A percentile compares a stretch with the other conserved stretches of the same genome.
Evolutionary conservation across 2,329 filamentous ascomycete species (phyloP).

Genomic region (Hortaea werneckii): DNA sequence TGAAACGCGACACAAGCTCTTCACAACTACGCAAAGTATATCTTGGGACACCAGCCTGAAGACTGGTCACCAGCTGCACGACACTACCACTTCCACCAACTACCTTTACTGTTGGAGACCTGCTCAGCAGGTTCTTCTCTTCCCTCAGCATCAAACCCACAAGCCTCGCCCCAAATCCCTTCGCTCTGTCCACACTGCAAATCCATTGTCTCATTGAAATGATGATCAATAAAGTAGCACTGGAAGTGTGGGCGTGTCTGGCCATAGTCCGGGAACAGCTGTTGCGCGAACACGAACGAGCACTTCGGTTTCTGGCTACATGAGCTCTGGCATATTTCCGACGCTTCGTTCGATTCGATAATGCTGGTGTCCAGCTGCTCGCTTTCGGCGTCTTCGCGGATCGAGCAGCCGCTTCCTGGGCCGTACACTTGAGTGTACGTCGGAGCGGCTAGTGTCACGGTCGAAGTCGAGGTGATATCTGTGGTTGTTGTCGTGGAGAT

Average conservation of each 20-base stretch:
- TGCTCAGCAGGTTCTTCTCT: not conserved
- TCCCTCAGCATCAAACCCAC: conserved; percentile 7
- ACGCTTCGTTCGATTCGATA: conserved; percentile 5
- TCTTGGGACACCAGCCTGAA: too few relatives aligned
- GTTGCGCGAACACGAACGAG: conserved; percentile 10
- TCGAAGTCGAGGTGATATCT: conserved; percentile 5
- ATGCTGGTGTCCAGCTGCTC: conserved; percentile 6
- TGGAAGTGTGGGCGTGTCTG: conserved; percentile 3
- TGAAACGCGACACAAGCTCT: too few relatives aligned
- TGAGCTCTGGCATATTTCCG: conserved; percentile 6
- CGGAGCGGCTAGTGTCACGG: conserved; percentile 14
- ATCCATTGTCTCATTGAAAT: conserved; percentile 5
- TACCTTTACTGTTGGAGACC: too few relatives aligned
- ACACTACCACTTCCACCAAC: too few relatives aligned
- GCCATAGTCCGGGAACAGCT: conserved; percentile 8
- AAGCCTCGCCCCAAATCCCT: conserved; percentile 8
- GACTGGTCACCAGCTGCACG: too few relatives aligned
- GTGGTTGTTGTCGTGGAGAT: conserved; percentile 1
- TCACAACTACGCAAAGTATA: too few relatives aligned
- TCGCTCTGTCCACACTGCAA: conserved; percentile 7
- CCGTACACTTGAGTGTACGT: conserved; percentile 17
- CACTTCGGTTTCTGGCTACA: conserved; percentile 8
- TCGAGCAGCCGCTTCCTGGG: conserved; percentile 11
- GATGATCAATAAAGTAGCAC: conserved; percentile 7
- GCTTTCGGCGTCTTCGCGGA: conserved; percentile 1